Percentiles rank a stretch among this genome's conserved stretches.
phyloP scores from a whole-genome alignment of 2,329 filamentous ascomycete species.

The Aspergillus candidus region DNA sequence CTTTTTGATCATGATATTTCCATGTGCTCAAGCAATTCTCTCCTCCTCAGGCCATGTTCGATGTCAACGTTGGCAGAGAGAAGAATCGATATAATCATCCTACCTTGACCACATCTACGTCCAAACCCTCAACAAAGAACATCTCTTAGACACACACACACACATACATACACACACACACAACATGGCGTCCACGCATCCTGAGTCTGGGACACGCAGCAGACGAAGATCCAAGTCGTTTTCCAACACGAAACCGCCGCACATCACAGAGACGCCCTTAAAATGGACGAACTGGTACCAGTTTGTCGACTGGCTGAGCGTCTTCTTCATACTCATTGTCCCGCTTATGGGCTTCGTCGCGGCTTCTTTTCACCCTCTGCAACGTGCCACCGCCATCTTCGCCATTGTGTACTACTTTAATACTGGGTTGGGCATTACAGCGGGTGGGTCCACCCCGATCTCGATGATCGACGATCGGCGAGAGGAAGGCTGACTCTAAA shows the following conservation, averaged over 20 bases:
- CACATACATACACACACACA: no score
- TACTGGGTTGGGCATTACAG: conserved; percentile 68
- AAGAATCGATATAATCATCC: no score
- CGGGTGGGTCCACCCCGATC: conserved; percentile 44
- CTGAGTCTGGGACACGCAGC: no score
- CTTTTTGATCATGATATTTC: no score
- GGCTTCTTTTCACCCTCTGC: conserved; percentile 68
- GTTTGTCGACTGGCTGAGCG: conserved; percentile 86
- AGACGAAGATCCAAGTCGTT: no score
- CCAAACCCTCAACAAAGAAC: no score
- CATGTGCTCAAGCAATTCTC: no score
- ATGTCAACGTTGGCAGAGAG: no score
- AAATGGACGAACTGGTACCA: conserved; percentile 76
- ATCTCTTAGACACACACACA: no score
- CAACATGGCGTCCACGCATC: no score
- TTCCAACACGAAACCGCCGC: conserved; percentile 55
- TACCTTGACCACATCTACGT: no score
- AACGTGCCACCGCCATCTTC: conserved; percentile 62
- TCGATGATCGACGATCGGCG: not conserved
- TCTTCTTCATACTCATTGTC: conserved; percentile 67
- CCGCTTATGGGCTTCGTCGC: conserved; percentile 64
- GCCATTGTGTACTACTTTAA: conserved; percentile 71
- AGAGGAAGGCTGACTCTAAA: conserved; percentile 6
- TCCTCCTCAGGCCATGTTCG: no score
- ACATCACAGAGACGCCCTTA: conserved; percentile 73